Percentiles rank a stretch among this genome's conserved stretches.
Conservation (phyloP, 2,329 filamentous ascomycete genomes). For the Aspergillus tanneri region DNA sequence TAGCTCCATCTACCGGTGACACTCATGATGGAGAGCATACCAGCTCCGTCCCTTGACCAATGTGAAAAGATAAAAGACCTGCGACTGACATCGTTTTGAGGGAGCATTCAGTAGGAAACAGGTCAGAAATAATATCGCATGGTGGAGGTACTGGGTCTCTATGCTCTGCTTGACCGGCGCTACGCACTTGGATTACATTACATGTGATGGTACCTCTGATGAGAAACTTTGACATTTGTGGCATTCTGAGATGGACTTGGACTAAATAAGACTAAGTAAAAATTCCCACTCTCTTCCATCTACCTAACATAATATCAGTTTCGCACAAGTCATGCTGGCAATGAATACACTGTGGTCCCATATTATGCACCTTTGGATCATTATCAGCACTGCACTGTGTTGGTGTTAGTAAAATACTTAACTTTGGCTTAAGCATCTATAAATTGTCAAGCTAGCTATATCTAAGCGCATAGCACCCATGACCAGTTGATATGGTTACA, state of each 20-base stretch:
- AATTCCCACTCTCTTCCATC: too few species aligned
- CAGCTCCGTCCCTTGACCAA: background rate
- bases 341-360: background rate
- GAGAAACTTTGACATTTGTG: background rate
- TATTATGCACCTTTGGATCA: background rate
- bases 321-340: background rate
- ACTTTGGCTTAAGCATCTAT: too few species aligned
- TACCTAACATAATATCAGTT: background rate
- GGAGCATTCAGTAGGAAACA: slow-evolving; percentile 12
- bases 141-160: slow-evolving; percentile 13
- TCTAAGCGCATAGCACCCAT: too few species aligned
- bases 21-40: slow-evolving; percentile 7
- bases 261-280: background rate
- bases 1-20: slow-evolving; percentile 13
- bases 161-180: slow-evolving; percentile 4
- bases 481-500: too few species aligned
- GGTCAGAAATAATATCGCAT: slow-evolving; percentile 3
- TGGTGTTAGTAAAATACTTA: too few species aligned
- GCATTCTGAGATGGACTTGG: background rate
- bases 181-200: slow-evolving; percentile 4
- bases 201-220: background rate
- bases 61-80: too few species aligned
- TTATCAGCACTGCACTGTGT: background rate
- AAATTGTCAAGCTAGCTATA: too few species aligned
- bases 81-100: background rate